Percentiles rank a stretch among this genome's conserved stretches.
Evolutionary conservation across 1,284 basidiomycete genomes (phyloP).

Genomic region (Heterobasidion annosum): DNA sequence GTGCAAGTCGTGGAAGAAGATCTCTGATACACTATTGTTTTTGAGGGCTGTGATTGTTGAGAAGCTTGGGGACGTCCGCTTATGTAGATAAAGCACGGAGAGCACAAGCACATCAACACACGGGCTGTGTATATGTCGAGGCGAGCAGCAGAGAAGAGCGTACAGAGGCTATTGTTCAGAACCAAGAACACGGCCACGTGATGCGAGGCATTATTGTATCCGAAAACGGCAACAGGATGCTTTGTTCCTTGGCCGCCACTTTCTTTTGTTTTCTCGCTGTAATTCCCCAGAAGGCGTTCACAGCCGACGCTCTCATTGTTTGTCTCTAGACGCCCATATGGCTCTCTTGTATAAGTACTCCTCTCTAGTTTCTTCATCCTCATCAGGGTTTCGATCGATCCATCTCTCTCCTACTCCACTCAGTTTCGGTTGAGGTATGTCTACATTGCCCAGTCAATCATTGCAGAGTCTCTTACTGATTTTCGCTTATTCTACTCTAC

Average conservation of each 20-base stretch:
- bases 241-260: constrained; percentile 4
- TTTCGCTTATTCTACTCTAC: constrained; percentile 12
- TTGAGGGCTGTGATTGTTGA: too few species aligned
- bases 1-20: too few species aligned
- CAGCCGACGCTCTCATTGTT: constrained; percentile 21
- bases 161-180: constrained; percentile 1
- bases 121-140: too few species aligned
- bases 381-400: constrained; percentile 27
- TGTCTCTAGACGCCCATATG: constrained; percentile 14
- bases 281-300: constrained; percentile 16
- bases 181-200: constrained; percentile 10
- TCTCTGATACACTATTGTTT: too few species aligned
- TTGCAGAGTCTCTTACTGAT: neutral
- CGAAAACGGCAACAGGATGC: constrained; percentile 15
- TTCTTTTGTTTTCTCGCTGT: constrained; percentile 21
- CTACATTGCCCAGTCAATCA: neutral
- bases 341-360: constrained; percentile 21
- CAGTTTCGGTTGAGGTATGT: constrained; percentile 1
- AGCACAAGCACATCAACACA: too few species aligned
- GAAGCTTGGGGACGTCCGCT: too few species aligned
- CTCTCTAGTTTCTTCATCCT: constrained; percentile 12
- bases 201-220: constrained; percentile 15
- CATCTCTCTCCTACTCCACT: constrained; percentile 9
- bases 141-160: too few species aligned
- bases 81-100: too few species aligned